These are phyloP conservation scores for Oryza glumipatula DNA, from an alignment of 176 grass and related monocot species.

Conservation along the genomic window DNA sequence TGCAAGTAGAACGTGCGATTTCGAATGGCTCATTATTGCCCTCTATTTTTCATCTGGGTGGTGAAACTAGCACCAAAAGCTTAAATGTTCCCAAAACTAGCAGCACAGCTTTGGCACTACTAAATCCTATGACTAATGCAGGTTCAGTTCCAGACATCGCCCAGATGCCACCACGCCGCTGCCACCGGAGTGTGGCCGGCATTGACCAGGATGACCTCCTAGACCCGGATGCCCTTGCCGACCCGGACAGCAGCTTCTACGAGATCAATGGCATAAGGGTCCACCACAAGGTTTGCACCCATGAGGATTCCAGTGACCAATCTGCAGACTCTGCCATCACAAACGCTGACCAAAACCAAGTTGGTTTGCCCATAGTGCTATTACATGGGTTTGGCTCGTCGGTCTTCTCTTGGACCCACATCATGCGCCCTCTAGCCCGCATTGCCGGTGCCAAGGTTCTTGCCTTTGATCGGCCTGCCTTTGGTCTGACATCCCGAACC, in stretches of 20 bases:
- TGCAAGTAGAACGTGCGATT: not conserved
- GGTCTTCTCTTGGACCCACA: conserved; percentile 75
- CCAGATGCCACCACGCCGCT: conserved; percentile 39
- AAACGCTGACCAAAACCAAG: not conserved
- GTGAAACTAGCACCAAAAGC: not conserved
- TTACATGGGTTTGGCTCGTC: conserved; percentile 93
- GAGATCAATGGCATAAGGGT: conserved; percentile 74
- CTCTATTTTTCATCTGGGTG: too few species aligned
- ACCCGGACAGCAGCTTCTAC: conserved; percentile 84
- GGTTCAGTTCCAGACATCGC: conserved; percentile 26
- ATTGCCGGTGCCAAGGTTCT: conserved; percentile 73
- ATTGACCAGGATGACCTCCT: conserved; percentile 83
- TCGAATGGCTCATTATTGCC: not conserved
- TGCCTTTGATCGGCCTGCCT: conserved; percentile 86
- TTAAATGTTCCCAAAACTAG: conserved; percentile 1
- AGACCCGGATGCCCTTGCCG: conserved; percentile 63
- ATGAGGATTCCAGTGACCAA: conserved; percentile 34
- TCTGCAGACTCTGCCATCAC: not conserved
- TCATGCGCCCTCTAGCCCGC: conserved; percentile 66
- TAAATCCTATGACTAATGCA: conserved; percentile 25
- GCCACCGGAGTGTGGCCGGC: conserved; percentile 62
- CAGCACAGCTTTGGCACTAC: not conserved
- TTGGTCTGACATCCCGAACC: conserved; percentile 68
- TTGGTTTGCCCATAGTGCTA: conserved; percentile 61
- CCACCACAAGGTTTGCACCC: conserved; percentile 81